Conservation (phyloP, 768 basidiomycete genomes). For the Hortiboletus campestris region DNA sequence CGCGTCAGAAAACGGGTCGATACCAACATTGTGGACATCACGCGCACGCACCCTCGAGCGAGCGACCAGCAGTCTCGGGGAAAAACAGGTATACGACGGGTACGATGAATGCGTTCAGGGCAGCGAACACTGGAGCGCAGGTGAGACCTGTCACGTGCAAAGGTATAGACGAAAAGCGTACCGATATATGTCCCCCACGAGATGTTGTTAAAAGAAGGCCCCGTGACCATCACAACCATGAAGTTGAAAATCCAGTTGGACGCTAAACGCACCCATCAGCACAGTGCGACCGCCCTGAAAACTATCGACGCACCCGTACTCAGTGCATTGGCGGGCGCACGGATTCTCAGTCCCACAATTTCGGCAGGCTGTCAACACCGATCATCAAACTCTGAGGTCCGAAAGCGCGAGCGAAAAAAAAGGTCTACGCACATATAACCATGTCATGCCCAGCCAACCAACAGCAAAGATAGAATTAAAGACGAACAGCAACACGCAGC, state of each 20-base stretch:
- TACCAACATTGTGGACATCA: not conserved
- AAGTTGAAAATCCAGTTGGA: slow-evolving; percentile 61
- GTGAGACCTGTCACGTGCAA: not conserved
- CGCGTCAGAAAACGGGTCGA: not conserved
- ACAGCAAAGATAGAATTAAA: slow-evolving; percentile 72
- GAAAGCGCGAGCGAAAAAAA: not conserved
- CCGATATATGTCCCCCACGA: slow-evolving; percentile 61
- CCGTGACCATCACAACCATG: slow-evolving; percentile 57
- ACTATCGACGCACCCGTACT: slow-evolving; percentile 40
- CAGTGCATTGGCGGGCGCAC: slow-evolving; percentile 63
- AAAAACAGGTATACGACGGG: slow-evolving; percentile 60
- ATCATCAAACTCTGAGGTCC: not conserved
- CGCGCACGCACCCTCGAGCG: slow-evolving; percentile 45
- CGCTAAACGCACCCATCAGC: slow-evolving; percentile 13
- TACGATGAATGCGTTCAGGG: slow-evolving; percentile 54
- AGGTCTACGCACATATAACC: slow-evolving; percentile 53
- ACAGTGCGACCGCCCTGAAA: not conserved
- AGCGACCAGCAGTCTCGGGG: slow-evolving; percentile 59
- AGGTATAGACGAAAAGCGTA: slow-evolving; percentile 15
- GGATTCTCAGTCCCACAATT: slow-evolving; percentile 58
- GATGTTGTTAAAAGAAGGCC: slow-evolving; percentile 56
- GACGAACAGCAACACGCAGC: slow-evolving; percentile 59
- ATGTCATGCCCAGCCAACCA: slow-evolving; percentile 71
- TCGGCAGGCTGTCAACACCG: slow-evolving; percentile 50
- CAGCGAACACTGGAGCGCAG: slow-evolving; percentile 44